Percentiles rank a stretch among this genome's conserved stretches.
Conservation (phyloP, 345 rosid genomes). For the Eucalyptus microcorys region DNA sequence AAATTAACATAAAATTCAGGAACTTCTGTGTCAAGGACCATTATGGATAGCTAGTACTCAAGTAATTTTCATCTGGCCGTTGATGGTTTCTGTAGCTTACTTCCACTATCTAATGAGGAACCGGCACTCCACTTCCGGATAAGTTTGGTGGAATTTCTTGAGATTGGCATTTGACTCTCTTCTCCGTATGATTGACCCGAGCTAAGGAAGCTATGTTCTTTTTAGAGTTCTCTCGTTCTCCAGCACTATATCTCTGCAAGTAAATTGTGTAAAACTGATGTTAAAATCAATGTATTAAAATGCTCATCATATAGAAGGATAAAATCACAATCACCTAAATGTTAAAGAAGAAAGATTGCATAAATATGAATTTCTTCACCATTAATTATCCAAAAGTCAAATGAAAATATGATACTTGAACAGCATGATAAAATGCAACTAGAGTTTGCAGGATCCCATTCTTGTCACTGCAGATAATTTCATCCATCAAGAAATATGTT, state of each 20-base stretch:
- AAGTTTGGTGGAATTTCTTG: constrained; percentile 40
- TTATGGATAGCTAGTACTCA: neutral
- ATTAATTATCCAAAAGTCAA: neutral
- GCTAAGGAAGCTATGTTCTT: constrained; percentile 50
- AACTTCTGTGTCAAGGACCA: neutral
- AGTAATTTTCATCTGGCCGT: neutral
- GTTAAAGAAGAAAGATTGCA: neutral
- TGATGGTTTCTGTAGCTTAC: constrained; percentile 12
- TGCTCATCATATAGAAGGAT: neutral
- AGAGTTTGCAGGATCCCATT: neutral
- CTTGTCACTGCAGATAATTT: neutral
- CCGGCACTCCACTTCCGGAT: constrained; percentile 50
- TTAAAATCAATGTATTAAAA: neutral
- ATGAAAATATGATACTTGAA: neutral
- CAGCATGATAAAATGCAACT: neutral
- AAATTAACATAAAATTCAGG: neutral
- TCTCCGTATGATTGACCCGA: constrained; percentile 31
- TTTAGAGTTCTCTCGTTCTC: constrained; percentile 42
- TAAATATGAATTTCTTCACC: neutral
- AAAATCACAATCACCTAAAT: neutral
- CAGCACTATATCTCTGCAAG: constrained; percentile 64
- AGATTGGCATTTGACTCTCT: constrained; percentile 40
- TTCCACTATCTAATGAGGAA: constrained; percentile 31
- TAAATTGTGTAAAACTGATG: neutral
- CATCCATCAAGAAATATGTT: neutral